Evolutionary conservation across 1,139 yeast genomes (phyloP).

Genomic region (Hyphopichia buzzinii): DNA sequence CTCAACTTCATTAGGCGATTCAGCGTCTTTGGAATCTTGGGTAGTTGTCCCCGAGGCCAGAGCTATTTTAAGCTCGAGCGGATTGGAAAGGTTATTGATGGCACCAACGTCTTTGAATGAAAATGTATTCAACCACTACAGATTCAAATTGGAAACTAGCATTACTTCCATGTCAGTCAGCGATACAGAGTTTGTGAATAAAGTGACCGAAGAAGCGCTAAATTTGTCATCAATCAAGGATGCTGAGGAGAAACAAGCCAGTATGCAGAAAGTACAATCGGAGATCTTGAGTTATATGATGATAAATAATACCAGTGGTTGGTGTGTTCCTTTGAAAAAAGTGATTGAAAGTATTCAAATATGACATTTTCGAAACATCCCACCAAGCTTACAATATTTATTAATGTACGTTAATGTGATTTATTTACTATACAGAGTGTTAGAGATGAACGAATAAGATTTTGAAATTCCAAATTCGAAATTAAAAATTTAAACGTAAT

Average conservation of each 20-base stretch:
- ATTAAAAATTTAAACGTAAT: background rate
- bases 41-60: slow-evolving; percentile 4
- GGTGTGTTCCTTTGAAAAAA: slow-evolving; percentile 58
- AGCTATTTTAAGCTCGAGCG: slow-evolving; percentile 5
- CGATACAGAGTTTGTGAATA: slow-evolving; percentile 18
- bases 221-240: background rate
- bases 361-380: no score
- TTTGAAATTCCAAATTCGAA: background rate
- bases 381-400: background rate
- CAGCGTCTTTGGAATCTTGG: slow-evolving; percentile 3
- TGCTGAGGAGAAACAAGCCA: slow-evolving; percentile 5
- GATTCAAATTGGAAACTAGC: slow-evolving; percentile 23
- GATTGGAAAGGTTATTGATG: slow-evolving; percentile 12
- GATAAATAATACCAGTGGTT: slow-evolving; percentile 48
- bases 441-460: background rate
- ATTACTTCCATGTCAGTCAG: slow-evolving; percentile 13
- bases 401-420: background rate
- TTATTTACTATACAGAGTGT: slow-evolving; percentile 2
- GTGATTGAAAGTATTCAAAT: slow-evolving; percentile 33
- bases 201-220: slow-evolving; percentile 10
- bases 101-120: slow-evolving; percentile 25
- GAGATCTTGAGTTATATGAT: slow-evolving; percentile 47
- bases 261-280: slow-evolving; percentile 17
- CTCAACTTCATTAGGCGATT: background rate
- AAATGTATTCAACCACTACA: slow-evolving; percentile 37